A percentile compares a stretch with the other conserved stretches of the same genome.
Evolutionary conservation across 164 flowering plant genomes (phyloP).

Genomic region (Piper betle): DNA sequence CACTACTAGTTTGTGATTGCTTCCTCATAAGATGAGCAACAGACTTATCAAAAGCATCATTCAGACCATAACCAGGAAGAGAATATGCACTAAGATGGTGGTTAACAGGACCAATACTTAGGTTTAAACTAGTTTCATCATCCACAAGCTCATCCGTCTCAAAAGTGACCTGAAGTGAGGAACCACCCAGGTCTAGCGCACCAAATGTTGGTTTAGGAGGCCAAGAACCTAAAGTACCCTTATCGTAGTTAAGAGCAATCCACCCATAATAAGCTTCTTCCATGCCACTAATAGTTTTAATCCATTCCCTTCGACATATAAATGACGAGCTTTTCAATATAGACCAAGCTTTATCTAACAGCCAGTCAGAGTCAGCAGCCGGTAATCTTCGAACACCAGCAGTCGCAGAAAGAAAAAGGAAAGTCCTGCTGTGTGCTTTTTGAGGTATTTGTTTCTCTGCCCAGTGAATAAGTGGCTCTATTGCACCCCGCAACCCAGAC

Average conservation of each 20-base stretch:
- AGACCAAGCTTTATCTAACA: slow-evolving; percentile 73
- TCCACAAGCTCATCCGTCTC: slow-evolving; percentile 38
- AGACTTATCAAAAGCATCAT: slow-evolving; percentile 95
- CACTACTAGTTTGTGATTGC: slow-evolving; percentile 25
- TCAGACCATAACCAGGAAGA: slow-evolving; percentile 86
- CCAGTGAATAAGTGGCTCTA: slow-evolving; percentile 81
- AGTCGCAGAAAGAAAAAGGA: slow-evolving; percentile 82
- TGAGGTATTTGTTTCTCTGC: slow-evolving; percentile 92
- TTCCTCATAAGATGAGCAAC: slow-evolving; percentile 58
- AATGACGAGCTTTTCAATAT: slow-evolving; percentile 60
- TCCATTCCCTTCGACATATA: slow-evolving; percentile 62
- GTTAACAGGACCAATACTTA: slow-evolving; percentile 61
- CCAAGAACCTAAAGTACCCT: slow-evolving; percentile 42
- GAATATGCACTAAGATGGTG: slow-evolving; percentile 95
- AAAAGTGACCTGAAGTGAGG: slow-evolving; percentile 94
- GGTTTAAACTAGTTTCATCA: slow-evolving; percentile 53
- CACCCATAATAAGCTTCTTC: slow-evolving; percentile 99
- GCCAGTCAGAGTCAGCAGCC: slow-evolving; percentile 66
- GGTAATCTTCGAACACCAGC: slow-evolving; percentile 93
- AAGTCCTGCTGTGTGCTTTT: slow-evolving; percentile 58
- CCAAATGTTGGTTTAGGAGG: slow-evolving; percentile 69
- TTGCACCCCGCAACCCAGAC: slow-evolving; percentile 60
- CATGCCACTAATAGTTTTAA: slow-evolving; percentile 66
- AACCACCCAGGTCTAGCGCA: slow-evolving; percentile 96
- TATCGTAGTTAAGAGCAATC: slow-evolving; percentile 85